Conservation (phyloP, 306 rosid species). For the Medicago truncatula region MtrunA17r5.0-ANR NC_053048.1:53351501-53352000, state of each 20-base stretch:
- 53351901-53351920: constrained; percentile 5
- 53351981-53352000: not conserved
- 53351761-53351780: constrained; percentile 19
- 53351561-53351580: not conserved
- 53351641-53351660: constrained; percentile 56
- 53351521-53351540: not conserved
- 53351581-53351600: constrained; percentile 18
- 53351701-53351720: constrained; percentile 79
- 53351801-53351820: constrained; percentile 75
- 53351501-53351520: not conserved
- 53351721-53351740: constrained; percentile 69
- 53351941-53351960: constrained; percentile 18
- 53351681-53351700: constrained; percentile 70
- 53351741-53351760: not conserved
- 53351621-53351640: constrained; percentile 26
- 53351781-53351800: constrained; percentile 16
- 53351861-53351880: constrained; percentile 76
- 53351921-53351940: constrained; percentile 12
- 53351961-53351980: constrained; percentile 1
- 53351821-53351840: constrained; percentile 69
- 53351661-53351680: constrained; percentile 77
- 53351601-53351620: constrained; percentile 23
- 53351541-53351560: not conserved
- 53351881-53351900: constrained; percentile 17
- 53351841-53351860: constrained; percentile 68